Base-by-base conservation (phyloP, 371 early-diverging fungal genomes). In the Mortierella sp. region DNA sequence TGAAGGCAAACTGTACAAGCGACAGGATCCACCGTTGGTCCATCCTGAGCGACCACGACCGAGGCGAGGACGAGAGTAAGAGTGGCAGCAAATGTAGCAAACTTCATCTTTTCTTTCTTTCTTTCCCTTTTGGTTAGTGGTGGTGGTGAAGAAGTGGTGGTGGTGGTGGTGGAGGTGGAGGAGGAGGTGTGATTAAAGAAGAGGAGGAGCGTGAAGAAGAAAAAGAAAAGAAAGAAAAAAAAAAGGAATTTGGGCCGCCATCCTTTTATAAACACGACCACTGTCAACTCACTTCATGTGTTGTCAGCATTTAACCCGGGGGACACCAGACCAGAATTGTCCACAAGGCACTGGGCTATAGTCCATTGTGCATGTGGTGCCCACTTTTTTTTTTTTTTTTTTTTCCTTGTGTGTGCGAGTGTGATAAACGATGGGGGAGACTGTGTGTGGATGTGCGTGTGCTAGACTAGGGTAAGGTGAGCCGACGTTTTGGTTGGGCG, bases 1-100 rank as follows among this genome's bases (percentile, higher is more conserved):
- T 74, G 75, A 19, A 74, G 66, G 52, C 75, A 74, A 16, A 55
- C 16, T 1, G 75, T 69, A 50, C 75, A 74, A 16, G 70, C 59
- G 4, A 58, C 62, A 7, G 75, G 58, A 52, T 74, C 64, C 3
- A 37, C 37, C 3, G 37, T 5, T n/a, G n/a, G n/a, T n/a, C n/a
- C n/a, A 29, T 44, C 37, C 25, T 74, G 68, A 19, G 66, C 37
- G 37, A 37, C 37, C 37, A 9, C 3, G 48, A 65, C 43, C 45
- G 75, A 52, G 9, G 62, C 66, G 53, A 69, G 23, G 55, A 59
- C 37, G 29, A 56, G 52, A 46, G 60, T 14, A 15, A 55, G 43
- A 12, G 51, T 11, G 21, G 44, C 60, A 23, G 59, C 70, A 14
- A 62, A 7, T 7, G 57, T 47, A 15, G 66, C 52, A 58, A 74